phyloP scores from a whole-genome alignment of 139 green algal species.

The Yamagishiella unicocca region DNA sequence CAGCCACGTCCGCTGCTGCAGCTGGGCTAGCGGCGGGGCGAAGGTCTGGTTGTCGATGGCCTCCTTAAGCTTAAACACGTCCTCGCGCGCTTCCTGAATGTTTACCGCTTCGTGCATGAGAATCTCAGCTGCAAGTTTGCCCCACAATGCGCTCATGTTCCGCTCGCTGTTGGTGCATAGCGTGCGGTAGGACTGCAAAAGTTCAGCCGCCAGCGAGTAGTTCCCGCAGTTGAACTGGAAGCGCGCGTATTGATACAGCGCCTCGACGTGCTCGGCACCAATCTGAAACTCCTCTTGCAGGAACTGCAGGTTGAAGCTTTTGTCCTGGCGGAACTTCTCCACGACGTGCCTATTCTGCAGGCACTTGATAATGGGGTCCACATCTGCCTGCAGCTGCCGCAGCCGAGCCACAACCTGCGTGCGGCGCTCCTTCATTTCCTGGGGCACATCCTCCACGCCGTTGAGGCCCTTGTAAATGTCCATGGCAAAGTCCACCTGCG shows the following conservation, averaged over 20 bases:
- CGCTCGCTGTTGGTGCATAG: constrained; percentile 89
- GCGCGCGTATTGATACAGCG: constrained; percentile 98
- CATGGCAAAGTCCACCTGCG: constrained; percentile 89
- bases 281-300: constrained; percentile 90
- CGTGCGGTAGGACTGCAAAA: constrained; percentile 94
- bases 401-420: constrained; percentile 77
- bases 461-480: constrained; percentile 95
- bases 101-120: constrained; percentile 84
- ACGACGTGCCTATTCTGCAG: constrained; percentile 89
- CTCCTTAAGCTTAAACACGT: constrained; percentile 94
- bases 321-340: constrained; percentile 92
- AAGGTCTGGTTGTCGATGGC: constrained; percentile 95
- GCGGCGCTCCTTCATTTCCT: constrained; percentile 72
- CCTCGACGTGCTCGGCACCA: constrained; percentile 92
- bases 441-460: constrained; percentile 66
- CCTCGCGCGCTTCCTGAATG: constrained; percentile 85
- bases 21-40: constrained; percentile 83
- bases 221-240: constrained; percentile 99
- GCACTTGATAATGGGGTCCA: constrained; percentile 93
- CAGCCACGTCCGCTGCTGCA: constrained; percentile 98
- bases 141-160: constrained; percentile 93
- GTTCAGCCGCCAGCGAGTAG: constrained; percentile 93
- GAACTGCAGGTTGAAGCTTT: constrained; percentile 92
- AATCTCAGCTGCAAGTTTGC: constrained; percentile 96
- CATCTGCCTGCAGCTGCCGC: constrained; percentile 80